Percentiles rank a stretch among this genome's conserved stretches.
These are phyloP conservation scores for Botrytis squamosa DNA, from an alignment of 2,329 filamentous ascomycete genomes.

Conservation along the genomic window DNA sequence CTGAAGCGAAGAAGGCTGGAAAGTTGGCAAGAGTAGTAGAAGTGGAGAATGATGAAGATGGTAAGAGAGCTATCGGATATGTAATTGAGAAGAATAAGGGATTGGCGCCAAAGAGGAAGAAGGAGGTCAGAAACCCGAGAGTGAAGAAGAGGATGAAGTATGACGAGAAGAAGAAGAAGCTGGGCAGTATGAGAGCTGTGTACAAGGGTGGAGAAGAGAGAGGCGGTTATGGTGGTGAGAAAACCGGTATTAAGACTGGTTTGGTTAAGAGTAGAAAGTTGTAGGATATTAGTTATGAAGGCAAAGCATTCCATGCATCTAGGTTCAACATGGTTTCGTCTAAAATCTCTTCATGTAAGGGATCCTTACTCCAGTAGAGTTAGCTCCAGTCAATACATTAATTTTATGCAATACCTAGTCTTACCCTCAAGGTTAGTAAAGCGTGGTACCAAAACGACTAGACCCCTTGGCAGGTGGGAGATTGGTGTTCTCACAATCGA, in stretches of 20 bases:
- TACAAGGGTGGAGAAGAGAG: conserved; percentile 84
- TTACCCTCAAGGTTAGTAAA: neutral
- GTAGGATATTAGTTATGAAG: conserved; percentile 10
- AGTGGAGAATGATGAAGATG: conserved; percentile 72
- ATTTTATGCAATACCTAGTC: neutral
- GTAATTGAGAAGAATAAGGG: conserved; percentile 98
- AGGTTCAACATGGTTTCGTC: neutral
- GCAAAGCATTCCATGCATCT: neutral
- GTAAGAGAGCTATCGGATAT: conserved; percentile 90
- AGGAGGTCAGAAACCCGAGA: conserved; percentile 90
- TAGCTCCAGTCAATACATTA: neutral
- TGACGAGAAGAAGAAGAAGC: conserved; percentile 96
- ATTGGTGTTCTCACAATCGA: conserved; percentile 4
- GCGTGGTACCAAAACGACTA: conserved; percentile 4
- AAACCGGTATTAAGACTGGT: conserved; percentile 92
- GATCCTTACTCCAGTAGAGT: neutral
- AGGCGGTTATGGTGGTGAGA: conserved; percentile 85
- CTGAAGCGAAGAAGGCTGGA: conserved; percentile 58
- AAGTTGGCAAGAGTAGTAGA: conserved; percentile 63
- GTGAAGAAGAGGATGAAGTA: conserved; percentile 98
- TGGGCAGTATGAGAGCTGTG: conserved; percentile 78
- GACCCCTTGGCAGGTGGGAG: conserved; percentile 1
- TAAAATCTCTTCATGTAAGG: neutral
- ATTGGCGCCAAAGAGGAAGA: conserved; percentile 81
- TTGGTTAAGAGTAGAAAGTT: conserved; percentile 93